These are phyloP conservation scores for Ophiostoma sp. DNA, from an alignment of 2,329 filamentous ascomycete species.

Conservation along the genomic window DNA sequence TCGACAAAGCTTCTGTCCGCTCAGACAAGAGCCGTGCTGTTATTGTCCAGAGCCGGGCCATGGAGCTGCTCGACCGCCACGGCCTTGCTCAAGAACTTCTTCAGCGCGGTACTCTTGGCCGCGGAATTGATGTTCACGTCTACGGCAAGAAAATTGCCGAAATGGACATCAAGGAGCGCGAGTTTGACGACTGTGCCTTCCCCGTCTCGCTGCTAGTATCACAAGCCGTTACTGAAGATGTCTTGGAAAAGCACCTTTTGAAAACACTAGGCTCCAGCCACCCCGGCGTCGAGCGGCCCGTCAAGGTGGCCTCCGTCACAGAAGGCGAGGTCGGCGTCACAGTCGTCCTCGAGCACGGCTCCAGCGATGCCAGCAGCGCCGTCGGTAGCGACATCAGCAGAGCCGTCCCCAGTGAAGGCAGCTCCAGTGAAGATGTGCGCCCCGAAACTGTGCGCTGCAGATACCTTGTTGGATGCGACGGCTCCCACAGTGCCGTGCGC, in stretches of 20 bases:
- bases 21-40: constrained; percentile 41
- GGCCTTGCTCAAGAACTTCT: constrained; percentile 36
- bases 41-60: constrained; percentile 44
- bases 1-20: constrained; percentile 35
- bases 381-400: not conserved
- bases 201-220: constrained; percentile 28
- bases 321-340: constrained; percentile 28
- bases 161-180: constrained; percentile 31
- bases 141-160: constrained; percentile 33
- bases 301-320: constrained; percentile 26
- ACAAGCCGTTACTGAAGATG: constrained; percentile 30
- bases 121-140: constrained; percentile 38
- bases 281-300: constrained; percentile 33
- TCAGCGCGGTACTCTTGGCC: constrained; percentile 35
- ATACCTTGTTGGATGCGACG: constrained; percentile 47
- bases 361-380: not conserved
- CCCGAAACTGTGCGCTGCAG: constrained; percentile 31
- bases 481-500: constrained; percentile 42
- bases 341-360: constrained; percentile 23
- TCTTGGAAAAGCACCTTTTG: constrained; percentile 40
- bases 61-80: constrained; percentile 48
- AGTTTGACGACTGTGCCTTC: constrained; percentile 27
- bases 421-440: not conserved
- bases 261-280: constrained; percentile 32
- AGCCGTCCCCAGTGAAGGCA: constrained; percentile 26